These are phyloP conservation scores for Escovopsis sp. DNA, from an alignment of 2,329 filamentous ascomycete species.

Conservation along the genomic window DNA sequence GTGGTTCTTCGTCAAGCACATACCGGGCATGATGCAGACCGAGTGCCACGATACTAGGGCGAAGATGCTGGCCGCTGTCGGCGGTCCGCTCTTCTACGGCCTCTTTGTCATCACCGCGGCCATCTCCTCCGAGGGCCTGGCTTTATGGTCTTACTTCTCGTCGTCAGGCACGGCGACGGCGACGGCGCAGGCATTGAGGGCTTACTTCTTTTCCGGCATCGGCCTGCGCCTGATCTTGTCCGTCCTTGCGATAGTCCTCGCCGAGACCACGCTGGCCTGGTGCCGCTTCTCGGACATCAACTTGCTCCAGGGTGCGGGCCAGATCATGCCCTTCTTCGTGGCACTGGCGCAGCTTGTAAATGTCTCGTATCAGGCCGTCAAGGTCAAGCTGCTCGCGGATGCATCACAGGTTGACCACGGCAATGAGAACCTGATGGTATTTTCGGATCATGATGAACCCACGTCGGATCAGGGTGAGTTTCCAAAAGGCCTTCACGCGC, in stretches of 20 bases:
- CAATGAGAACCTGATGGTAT: too few species aligned
- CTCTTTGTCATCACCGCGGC: too few species aligned
- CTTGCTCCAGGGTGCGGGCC: conserved; percentile 8
- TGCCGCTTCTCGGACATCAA: conserved; percentile 11
- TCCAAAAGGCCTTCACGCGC: neutral
- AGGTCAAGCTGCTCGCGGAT: neutral
- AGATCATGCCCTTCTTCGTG: conserved; percentile 15
- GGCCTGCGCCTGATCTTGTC: neutral
- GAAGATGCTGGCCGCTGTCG: too few species aligned
- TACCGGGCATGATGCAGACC: conserved; percentile 10
- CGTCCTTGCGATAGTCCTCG: conserved; percentile 9
- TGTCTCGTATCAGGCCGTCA: conserved; percentile 9
- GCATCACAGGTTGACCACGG: neutral
- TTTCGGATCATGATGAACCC: too few species aligned
- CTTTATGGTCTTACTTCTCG: too few species aligned
- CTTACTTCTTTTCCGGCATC: conserved; percentile 8
- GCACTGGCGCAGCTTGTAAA: conserved; percentile 10
- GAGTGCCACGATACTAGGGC: conserved; percentile 11
- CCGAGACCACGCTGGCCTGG: conserved; percentile 13
- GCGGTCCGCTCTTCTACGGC: too few species aligned
- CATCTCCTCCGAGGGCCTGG: too few species aligned
- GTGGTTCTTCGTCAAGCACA: conserved; percentile 13
- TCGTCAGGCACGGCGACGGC: too few species aligned
- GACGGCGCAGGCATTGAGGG: too few species aligned
- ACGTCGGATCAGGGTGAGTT: neutral